phyloP scores from a whole-genome alignment of 2,329 filamentous ascomycete genomes.

The Talaromyces sp. region DNA sequence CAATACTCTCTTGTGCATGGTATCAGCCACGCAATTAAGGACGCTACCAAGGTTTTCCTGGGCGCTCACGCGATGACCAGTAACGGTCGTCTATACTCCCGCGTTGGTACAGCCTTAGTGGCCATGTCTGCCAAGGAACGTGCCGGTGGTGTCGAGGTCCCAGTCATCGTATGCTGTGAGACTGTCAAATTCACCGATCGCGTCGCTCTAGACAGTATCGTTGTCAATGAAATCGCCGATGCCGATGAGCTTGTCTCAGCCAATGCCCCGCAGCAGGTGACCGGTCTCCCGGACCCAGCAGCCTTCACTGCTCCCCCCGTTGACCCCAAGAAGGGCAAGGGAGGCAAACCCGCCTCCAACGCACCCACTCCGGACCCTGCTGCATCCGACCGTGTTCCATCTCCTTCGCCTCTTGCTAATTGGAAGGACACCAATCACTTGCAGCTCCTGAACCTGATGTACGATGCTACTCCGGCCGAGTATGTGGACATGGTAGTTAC shows the following conservation, averaged over 20 bases:
- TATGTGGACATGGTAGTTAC: constrained; percentile 89
- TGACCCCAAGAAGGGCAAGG: constrained; percentile 32
- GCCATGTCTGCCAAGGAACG: constrained; percentile 76
- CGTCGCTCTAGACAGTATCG: constrained; percentile 87
- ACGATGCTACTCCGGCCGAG: constrained; percentile 86
- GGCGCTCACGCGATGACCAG: constrained; percentile 94
- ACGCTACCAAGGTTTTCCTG: constrained; percentile 74
- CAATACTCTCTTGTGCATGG: constrained; percentile 81
- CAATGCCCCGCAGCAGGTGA: constrained; percentile 34
- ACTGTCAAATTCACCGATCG: constrained; percentile 93
- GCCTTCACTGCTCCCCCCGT: constrained; percentile 22
- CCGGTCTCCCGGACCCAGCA: constrained; percentile 33
- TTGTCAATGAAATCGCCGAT: constrained; percentile 88
- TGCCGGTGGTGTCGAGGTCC: constrained; percentile 62
- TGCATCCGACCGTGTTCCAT: constrained; percentile 27
- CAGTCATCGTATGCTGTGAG: constrained; percentile 88
- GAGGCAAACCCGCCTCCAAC: constrained; percentile 31
- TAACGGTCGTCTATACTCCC: constrained; percentile 87
- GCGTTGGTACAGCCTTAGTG: constrained; percentile 82
- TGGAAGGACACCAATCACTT: constrained; percentile 64
- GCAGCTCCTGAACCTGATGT: constrained; percentile 74
- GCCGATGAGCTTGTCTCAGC: constrained; percentile 63
- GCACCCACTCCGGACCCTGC: constrained; percentile 24
- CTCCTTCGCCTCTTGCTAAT: constrained; percentile 47
- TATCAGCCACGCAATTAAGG: constrained; percentile 71